phyloP scores from a whole-genome alignment of 192 early-diverging fungal species.

The Coemansia sp. region DNA sequence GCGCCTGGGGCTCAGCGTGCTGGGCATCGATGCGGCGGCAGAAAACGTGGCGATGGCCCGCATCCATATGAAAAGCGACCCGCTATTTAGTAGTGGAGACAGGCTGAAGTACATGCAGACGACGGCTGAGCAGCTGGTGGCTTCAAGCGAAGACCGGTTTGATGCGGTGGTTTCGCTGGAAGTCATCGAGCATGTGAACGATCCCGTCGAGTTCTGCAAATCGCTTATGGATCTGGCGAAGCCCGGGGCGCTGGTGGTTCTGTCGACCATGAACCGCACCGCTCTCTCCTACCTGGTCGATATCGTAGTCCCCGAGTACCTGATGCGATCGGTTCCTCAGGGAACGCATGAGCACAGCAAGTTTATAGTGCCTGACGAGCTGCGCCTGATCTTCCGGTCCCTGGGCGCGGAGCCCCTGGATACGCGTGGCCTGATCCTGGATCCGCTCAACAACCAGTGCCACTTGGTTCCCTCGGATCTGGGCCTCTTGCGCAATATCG shows the following conservation, averaged over 20 bases:
- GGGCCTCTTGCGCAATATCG: constrained; percentile 19
- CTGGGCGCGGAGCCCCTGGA: constrained; percentile 54
- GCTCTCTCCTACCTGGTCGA: constrained; percentile 72
- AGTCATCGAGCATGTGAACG: constrained; percentile 89
- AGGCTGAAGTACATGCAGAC: constrained; percentile 40
- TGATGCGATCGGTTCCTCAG: constrained; percentile 71
- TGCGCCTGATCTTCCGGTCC: constrained; percentile 41
- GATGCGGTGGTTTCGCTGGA: constrained; percentile 86
- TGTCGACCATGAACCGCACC: constrained; percentile 94
- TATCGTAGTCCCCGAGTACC: constrained; percentile 77
- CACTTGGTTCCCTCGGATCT: constrained; percentile 45
- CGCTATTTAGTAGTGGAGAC: constrained; percentile 43
- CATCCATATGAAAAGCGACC: constrained; percentile 64
- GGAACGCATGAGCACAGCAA: constrained; percentile 87
- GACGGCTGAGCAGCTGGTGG: constrained; percentile 61
- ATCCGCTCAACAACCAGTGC: constrained; percentile 52
- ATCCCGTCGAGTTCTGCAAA: constrained; percentile 70
- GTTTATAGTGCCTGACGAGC: constrained; percentile 80
- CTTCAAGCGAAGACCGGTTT: constrained; percentile 46
- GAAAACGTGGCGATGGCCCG: constrained; percentile 83
- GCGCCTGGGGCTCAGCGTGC: constrained; percentile 69
- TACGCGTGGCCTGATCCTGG: constrained; percentile 57
- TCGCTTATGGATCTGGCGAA: constrained; percentile 64
- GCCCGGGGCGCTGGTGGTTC: constrained; percentile 68
- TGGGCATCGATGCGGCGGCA: constrained; percentile 82